Evolutionary conservation across 306 rosid genomes (phyloP), one percentile per base, ranked within the genome.

Genomic region (Acacia crassicarpa): DNA sequence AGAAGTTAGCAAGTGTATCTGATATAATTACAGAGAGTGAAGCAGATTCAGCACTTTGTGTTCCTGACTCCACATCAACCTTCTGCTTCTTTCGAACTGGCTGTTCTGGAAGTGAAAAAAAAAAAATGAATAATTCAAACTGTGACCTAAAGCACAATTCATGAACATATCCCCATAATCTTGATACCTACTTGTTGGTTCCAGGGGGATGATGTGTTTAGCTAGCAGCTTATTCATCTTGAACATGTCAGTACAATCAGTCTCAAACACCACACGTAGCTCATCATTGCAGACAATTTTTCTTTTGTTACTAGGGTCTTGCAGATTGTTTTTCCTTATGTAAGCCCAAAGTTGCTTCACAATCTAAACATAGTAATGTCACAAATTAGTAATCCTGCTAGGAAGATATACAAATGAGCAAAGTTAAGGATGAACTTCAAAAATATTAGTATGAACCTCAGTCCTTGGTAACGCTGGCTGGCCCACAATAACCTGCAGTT

Each of bases 401-500:
- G 19, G 73, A 82, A 69, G 75, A 45, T 22, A 71, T 9, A 19
- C 13, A 69, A 48, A 70, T 61, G 56, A 2, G 43, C 10, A 58
- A 81, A 56, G 48, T 22, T 10, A 25, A 23, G 4, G 33, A 82
- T 16, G 22, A 48, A 32, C 23, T 72, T 75, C 8, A 32, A 75
- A 53, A 58, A 58, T 48, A 78, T 58, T 41, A 59, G 40, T 53
- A 77, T 48, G 71, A 80, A 93, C 98, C 94, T 93, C 97, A 44
- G 94, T 93, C 86, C 98, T 90, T 0, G 97, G 91, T 78, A 93
- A 75, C 63, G 89, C 85, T 41, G 97, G 93, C 63, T 91, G 97
- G 80, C 97, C 97, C 79, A 93, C 98, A 89, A 93, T 93, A 80
- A 88, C 91, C 87, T 93, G 98, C 79, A 93, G 97, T 88, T 90